Percentiles rank a stretch among this genome's conserved stretches.
Conservation (phyloP, 345 rosid genomes). For the Schrenkiella parvula region DNA sequence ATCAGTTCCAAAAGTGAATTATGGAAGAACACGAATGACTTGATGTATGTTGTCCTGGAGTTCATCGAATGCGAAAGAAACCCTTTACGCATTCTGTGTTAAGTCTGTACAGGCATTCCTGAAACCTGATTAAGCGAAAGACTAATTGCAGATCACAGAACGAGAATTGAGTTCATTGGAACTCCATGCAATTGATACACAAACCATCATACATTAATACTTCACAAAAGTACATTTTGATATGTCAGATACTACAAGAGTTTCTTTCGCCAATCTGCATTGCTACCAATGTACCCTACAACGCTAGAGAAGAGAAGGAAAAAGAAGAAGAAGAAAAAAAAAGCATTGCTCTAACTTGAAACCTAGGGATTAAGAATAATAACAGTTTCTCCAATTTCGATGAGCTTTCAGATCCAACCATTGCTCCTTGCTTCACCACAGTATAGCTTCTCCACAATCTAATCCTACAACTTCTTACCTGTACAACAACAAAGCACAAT, state of each 20-base stretch:
- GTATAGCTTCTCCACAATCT: conserved; percentile 22
- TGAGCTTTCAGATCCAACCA: conserved; percentile 20
- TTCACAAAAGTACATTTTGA: conserved; percentile 34
- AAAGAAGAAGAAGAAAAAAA: background rate
- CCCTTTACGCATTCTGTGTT: background rate
- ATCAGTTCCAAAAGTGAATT: conserved; percentile 23
- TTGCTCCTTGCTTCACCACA: conserved; percentile 17
- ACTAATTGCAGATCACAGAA: conserved; percentile 8
- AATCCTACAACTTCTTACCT: conserved; percentile 34
- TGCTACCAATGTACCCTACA: conserved; percentile 29
- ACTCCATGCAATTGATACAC: conserved; percentile 12
- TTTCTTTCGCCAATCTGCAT: conserved; percentile 19
- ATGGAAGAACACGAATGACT: conserved; percentile 12
- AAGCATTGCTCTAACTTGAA: conserved; percentile 21
- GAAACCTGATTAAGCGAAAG: conserved; percentile 5
- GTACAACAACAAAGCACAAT: background rate
- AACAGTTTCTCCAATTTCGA: conserved; percentile 26
- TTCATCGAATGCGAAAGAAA: background rate
- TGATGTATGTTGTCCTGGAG: background rate
- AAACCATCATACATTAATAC: conserved; percentile 36
- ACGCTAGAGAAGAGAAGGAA: conserved; percentile 5
- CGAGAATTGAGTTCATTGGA: background rate
- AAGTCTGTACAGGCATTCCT: background rate
- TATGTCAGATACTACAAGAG: conserved; percentile 26
- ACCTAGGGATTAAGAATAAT: conserved; percentile 28